Percentiles rank a stretch among this genome's conserved stretches.
Evolutionary conservation across 768 basidiomycete species (phyloP).

Genomic region (Tylopilus cervinicoccineus): DNA sequence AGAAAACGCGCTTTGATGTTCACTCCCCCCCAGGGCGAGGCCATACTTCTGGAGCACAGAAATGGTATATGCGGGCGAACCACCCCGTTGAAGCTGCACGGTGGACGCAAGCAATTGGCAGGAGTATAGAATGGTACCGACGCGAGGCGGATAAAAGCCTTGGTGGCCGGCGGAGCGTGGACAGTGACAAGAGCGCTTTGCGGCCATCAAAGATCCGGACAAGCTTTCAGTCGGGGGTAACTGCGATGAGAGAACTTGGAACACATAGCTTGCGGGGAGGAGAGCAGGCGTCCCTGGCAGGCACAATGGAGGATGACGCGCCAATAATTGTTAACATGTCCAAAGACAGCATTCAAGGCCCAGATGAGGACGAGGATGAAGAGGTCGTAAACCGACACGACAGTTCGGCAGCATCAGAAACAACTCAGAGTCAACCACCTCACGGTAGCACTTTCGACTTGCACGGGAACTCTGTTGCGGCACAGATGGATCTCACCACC

Average conservation of each 20-base stretch:
- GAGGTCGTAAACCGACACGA: constrained; percentile 38
- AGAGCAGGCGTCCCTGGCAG: constrained; percentile 24
- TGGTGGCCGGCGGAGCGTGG: constrained; percentile 38
- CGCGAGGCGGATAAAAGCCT: constrained; percentile 33
- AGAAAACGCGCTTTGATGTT: constrained; percentile 80
- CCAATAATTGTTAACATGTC: constrained; percentile 1
- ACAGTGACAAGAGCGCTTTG: constrained; percentile 44
- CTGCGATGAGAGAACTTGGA: constrained; percentile 22
- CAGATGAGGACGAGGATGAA: constrained; percentile 26
- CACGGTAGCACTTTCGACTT: constrained; percentile 57
- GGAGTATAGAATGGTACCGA: constrained; percentile 69
- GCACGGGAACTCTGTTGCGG: constrained; percentile 61
- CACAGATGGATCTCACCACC: constrained; percentile 75
- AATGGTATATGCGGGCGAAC: constrained; percentile 81
- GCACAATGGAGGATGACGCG: constrained; percentile 17
- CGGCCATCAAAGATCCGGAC: constrained; percentile 28
- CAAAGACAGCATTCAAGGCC: constrained; percentile 24
- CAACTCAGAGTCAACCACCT: constrained; percentile 44
- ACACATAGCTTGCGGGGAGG: constrained; percentile 22
- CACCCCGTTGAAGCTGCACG: constrained; percentile 87
- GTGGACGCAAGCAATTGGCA: constrained; percentile 76
- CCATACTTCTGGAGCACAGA: constrained; percentile 47
- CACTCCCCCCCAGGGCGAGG: constrained; percentile 54
- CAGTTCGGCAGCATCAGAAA: constrained; percentile 43
- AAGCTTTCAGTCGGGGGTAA: constrained; percentile 30